These are phyloP conservation scores for Lasiosphaeris hirsuta DNA, from an alignment of 495 filamentous ascomycete genomes.

Conservation along the genomic window DNA sequence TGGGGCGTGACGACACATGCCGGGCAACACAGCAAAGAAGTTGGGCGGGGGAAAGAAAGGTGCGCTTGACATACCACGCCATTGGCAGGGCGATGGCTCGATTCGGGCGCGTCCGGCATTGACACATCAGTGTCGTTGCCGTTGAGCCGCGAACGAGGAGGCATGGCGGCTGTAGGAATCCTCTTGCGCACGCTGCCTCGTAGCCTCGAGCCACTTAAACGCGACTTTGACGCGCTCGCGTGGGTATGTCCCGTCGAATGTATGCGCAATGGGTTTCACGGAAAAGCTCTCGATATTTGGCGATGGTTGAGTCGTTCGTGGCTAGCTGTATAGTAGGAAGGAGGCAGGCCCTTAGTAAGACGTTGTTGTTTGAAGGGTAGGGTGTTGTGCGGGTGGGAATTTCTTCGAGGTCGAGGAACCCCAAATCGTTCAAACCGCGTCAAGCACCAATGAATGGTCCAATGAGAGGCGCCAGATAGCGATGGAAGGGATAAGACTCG, in stretches of 20 bases:
- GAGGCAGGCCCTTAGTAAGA: conserved; percentile 10
- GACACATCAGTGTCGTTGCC: conserved; percentile 52
- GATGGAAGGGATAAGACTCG: neutral
- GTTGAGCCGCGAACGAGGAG: conserved; percentile 51
- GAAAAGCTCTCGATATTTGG: conserved; percentile 7
- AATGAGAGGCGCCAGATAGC: conserved; percentile 25
- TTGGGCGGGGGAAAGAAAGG: neutral
- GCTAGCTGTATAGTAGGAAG: conserved; percentile 19
- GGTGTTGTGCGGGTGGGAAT: conserved; percentile 29
- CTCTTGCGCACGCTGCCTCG: neutral
- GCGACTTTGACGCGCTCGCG: conserved; percentile 38
- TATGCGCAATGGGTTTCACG: neutral
- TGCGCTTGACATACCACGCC: conserved; percentile 43
- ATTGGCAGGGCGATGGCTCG: conserved; percentile 32
- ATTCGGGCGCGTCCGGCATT: conserved; percentile 60
- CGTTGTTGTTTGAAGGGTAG: conserved; percentile 27
- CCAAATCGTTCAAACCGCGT: conserved; percentile 34
- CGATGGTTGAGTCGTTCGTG: conserved; percentile 25
- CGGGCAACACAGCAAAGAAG: neutral
- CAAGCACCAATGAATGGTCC: conserved; percentile 16
- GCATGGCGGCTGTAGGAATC: conserved; percentile 45
- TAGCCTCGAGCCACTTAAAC: conserved; percentile 37
- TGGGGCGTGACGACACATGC: neutral
- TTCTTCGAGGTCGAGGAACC: conserved; percentile 30
- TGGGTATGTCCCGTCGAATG: neutral